Base-by-base conservation (phyloP, 78 protist species). In the Chrysochromulina parva region DNA sequence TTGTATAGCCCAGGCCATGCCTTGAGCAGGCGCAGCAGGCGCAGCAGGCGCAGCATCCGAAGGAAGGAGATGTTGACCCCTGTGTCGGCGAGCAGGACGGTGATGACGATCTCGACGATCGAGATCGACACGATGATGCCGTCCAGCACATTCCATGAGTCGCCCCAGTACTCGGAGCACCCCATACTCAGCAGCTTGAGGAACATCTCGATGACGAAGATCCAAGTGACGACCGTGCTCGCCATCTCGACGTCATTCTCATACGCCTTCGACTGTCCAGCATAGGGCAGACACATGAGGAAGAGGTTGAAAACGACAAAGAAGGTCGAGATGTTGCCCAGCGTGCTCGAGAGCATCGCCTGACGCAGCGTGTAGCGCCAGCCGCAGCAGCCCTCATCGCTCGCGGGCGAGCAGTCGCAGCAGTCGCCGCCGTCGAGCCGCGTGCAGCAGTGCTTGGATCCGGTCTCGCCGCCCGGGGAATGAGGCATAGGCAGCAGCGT, bases 151-250 rank as follows among this genome's bases (percentile, higher is more conserved):
- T 91, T 85, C 82, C 82, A 85, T 3, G 16, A 0, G 88, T 85
- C 66, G 55, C 50, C 1, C 60, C 66, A 67, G 80, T 91, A 91
- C 50, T 22, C 76, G 50, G 53, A 54, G 11, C 59, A 14, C 0
- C 93, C 93, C 3, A 78, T 48, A 13, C 52, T 88, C 24, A n/a
- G 17, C 74, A 91, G 85, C 58, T 91, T 91, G 53, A 78, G n/a
- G 24, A 17, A 22, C 66, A 88, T 88, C 66, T 91, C 93, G 0
- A n/a, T 13, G 24, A 66, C 1, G 85, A 91, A 91, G n/a, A 91
- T 1, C 11, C 14, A 1, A 6, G 88, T 20, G 26, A 90, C 4
- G 3, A n/a, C 11, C 1, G 9, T 1, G 81, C 47, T 47, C 54
- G 84, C n/a, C 19, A 0, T 4, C 4, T 57, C 81, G 55, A 52